Percentiles rank a stretch among this genome's conserved stretches.
These are phyloP conservation scores for Phytophthora constricta DNA, from an alignment of 352 stramenopile species.

Conservation along the genomic window DNA sequence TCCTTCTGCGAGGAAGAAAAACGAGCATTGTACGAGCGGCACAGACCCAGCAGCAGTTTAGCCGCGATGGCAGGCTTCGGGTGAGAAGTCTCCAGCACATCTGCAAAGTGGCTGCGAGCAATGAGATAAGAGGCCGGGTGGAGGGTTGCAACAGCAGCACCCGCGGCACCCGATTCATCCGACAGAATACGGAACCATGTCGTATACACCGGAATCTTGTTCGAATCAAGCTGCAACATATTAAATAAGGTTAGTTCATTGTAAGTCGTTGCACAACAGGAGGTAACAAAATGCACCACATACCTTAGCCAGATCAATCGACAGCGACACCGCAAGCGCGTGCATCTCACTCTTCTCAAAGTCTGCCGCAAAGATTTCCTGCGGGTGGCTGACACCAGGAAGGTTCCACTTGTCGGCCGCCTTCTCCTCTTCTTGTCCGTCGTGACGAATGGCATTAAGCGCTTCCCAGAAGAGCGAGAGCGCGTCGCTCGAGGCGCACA, in stretches of 20 bases:
- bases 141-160: constrained; percentile 68
- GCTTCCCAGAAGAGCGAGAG: constrained; percentile 69
- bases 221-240: constrained; percentile 58
- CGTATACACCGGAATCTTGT: constrained; percentile 75
- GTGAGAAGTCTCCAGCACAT: constrained; percentile 68
- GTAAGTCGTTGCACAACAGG: neutral
- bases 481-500: constrained; percentile 71
- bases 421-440: constrained; percentile 36
- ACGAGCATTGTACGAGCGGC: constrained; percentile 63
- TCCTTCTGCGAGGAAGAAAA: constrained; percentile 49
- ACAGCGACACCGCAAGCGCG: constrained; percentile 43
- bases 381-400: constrained; percentile 60
- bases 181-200: constrained; percentile 74
- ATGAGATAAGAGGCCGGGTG: constrained; percentile 77
- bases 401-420: constrained; percentile 51
- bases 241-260: neutral
- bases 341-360: constrained; percentile 51
- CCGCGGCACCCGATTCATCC: constrained; percentile 73
- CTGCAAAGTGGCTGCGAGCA: constrained; percentile 54
- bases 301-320: constrained; percentile 62
- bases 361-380: constrained; percentile 50
- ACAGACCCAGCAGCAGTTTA: constrained; percentile 71
- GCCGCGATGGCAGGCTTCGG: constrained; percentile 75
- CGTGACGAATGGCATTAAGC: constrained; percentile 49
- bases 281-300: neutral